phyloP scores from a whole-genome alignment of 2,329 filamentous ascomycete species.

The Cladosporium velox region DNA sequence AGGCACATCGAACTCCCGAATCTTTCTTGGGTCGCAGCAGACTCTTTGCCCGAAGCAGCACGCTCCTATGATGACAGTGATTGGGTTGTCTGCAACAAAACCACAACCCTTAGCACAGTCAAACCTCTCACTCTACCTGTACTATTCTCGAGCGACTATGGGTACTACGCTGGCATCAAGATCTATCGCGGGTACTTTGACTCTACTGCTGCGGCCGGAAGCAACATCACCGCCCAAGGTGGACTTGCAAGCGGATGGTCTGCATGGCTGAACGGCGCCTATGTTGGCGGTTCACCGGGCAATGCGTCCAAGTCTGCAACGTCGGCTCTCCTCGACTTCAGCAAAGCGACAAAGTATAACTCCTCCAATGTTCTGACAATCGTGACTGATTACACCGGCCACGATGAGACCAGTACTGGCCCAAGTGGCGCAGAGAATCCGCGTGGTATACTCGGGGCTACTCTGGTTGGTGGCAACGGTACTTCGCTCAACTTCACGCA shows the following conservation, averaged over 20 bases:
- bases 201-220: conserved; percentile 55
- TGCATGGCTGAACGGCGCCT: conserved; percentile 64
- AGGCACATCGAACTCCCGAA: conserved; percentile 55
- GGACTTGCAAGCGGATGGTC: conserved; percentile 68
- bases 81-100: conserved; percentile 64
- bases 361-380: conserved; percentile 65
- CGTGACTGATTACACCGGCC: conserved; percentile 71
- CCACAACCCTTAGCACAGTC: conserved; percentile 62
- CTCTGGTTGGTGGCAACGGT: conserved; percentile 50
- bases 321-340: not conserved
- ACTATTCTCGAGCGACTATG: conserved; percentile 73
- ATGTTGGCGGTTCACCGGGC: conserved; percentile 43
- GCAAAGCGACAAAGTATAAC: conserved; percentile 47
- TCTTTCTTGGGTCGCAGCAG: conserved; percentile 68
- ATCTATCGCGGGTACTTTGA: conserved; percentile 69
- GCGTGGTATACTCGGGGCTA: conserved; percentile 64
- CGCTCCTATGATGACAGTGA: conserved; percentile 65
- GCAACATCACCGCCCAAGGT: conserved; percentile 62
- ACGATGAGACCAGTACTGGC: conserved; percentile 65
- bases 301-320: conserved; percentile 51
- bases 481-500: conserved; percentile 42
- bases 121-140: conserved; percentile 59
- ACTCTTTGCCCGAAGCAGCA: conserved; percentile 70
- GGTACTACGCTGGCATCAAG: conserved; percentile 68
- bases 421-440: conserved; percentile 62